Conservation (phyloP, 2,329 filamentous ascomycete genomes). For the Monosporascus sp. region DNA sequence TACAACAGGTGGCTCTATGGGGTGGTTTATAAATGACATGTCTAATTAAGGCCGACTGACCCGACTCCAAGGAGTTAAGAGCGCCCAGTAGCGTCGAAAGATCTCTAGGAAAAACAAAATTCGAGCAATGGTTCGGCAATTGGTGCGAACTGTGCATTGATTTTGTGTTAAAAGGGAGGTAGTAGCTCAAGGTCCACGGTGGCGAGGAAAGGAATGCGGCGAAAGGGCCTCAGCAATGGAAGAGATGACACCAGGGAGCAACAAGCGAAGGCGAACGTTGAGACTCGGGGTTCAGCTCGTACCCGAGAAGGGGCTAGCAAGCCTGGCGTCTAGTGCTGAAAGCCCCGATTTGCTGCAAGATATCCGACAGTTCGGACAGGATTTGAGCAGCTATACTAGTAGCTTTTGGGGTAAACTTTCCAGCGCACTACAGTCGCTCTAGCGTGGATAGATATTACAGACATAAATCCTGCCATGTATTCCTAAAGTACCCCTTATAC, state of each 20-base stretch:
- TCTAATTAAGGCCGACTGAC: not conserved
- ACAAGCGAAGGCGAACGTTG: not conserved
- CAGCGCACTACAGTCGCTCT: not conserved
- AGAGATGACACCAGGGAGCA: not conserved
- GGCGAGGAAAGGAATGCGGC: not conserved
- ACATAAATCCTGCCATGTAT: no score
- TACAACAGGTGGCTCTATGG: not conserved
- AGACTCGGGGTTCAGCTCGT: not conserved
- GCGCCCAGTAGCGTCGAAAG: not conserved
- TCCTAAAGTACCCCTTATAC: no score
- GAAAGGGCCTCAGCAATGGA: not conserved
- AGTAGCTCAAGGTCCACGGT: not conserved
- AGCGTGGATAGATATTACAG: not conserved
- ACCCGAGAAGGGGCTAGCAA: not conserved
- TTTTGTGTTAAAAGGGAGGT: not conserved
- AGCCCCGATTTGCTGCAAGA: not conserved
- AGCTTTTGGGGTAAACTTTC: not conserved
- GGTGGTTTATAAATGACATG: not conserved
- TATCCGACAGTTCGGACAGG: not conserved
- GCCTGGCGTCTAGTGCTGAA: not conserved
- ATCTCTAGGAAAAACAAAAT: no score
- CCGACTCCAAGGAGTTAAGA: not conserved
- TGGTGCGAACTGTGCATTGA: not conserved
- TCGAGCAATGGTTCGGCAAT: not conserved
- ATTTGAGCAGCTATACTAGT: not conserved